Conservation (phyloP, 306 rosid genomes). For the Abrus pulchellus region DNA sequence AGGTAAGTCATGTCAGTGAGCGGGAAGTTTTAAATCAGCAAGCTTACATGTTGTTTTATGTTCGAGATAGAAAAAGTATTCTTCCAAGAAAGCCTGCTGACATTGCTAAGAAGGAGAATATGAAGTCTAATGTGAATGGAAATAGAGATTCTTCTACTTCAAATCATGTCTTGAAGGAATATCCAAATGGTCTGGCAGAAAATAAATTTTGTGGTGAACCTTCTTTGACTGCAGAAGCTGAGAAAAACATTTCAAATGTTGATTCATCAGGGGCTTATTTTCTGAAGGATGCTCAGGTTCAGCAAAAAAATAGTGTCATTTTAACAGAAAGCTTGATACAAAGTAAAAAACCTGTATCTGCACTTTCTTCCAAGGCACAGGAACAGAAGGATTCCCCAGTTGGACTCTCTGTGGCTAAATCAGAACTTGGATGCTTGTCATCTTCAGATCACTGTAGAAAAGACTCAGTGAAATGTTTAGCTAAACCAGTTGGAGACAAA, state of each 20-base stretch:
- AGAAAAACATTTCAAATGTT: conserved; percentile 51
- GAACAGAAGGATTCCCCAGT: conserved; percentile 32
- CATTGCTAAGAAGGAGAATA: conserved; percentile 60
- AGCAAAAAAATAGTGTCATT: conserved; percentile 31
- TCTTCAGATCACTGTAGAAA: conserved; percentile 44
- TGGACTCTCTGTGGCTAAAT: conserved; percentile 42
- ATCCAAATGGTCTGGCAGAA: conserved; percentile 52
- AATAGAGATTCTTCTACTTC: conserved; percentile 43
- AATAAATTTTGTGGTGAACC: conserved; percentile 44
- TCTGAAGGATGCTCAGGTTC: conserved; percentile 45
- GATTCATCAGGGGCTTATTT: conserved; percentile 47
- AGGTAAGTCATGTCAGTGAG: conserved; percentile 85
- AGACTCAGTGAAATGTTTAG: conserved; percentile 35
- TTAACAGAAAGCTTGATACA: conserved; percentile 43
- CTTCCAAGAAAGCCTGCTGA: conserved; percentile 63
- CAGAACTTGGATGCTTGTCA: conserved; percentile 49
- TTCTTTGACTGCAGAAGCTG: conserved; percentile 45
- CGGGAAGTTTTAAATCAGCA: conserved; percentile 81
- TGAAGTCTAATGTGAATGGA: conserved; percentile 52
- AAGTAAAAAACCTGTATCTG: conserved; percentile 50
- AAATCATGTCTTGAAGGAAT: conserved; percentile 55
- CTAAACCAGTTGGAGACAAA: conserved; percentile 38
- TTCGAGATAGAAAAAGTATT: conserved; percentile 75
- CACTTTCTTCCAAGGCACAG: conserved; percentile 42
- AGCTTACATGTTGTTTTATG: conserved; percentile 99